These are phyloP conservation scores for Mycena chlorophos DNA, from an alignment of 768 basidiomycete species.

Conservation along the genomic window DNA sequence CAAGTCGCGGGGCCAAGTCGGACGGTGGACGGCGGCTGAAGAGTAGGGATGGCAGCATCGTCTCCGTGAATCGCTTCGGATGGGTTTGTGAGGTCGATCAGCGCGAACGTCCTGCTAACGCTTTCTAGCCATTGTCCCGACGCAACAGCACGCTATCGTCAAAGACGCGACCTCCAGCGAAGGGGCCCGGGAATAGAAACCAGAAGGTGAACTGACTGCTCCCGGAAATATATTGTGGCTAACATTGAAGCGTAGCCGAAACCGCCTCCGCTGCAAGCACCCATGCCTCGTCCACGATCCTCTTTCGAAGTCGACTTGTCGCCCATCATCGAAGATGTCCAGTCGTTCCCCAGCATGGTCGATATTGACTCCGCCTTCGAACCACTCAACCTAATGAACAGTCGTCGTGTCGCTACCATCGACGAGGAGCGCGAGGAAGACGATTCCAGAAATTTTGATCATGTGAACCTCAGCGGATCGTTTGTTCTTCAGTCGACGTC, in stretches of 20 bases:
- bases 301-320: slow-evolving; percentile 36
- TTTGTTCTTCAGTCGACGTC: slow-evolving; percentile 21
- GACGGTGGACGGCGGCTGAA: neutral
- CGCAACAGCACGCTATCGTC: slow-evolving; percentile 8
- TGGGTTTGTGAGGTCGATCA: slow-evolving; percentile 8
- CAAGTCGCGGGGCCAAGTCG: neutral
- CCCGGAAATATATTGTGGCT: neutral
- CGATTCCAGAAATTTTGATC: slow-evolving; percentile 22
- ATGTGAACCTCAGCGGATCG: slow-evolving; percentile 24
- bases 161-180: slow-evolving; percentile 1
- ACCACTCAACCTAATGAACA: slow-evolving; percentile 17
- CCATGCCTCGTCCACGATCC: slow-evolving; percentile 6
- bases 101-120: neutral
- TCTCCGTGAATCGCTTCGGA: slow-evolving; percentile 20
- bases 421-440: slow-evolving; percentile 5
- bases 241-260: neutral
- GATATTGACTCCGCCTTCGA: slow-evolving; percentile 21
- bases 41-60: slow-evolving; percentile 7
- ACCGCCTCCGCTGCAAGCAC: neutral
- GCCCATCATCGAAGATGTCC: slow-evolving; percentile 39
- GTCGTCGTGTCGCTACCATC: neutral
- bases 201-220: slow-evolving; percentile 2
- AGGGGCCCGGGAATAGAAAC: slow-evolving; percentile 7
- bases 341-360: slow-evolving; percentile 22
- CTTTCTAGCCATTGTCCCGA: slow-evolving; percentile 11